Base-by-base conservation (phyloP, 2,329 filamentous ascomycete species). In the Myriosclerotinia scirpicola region DNA sequence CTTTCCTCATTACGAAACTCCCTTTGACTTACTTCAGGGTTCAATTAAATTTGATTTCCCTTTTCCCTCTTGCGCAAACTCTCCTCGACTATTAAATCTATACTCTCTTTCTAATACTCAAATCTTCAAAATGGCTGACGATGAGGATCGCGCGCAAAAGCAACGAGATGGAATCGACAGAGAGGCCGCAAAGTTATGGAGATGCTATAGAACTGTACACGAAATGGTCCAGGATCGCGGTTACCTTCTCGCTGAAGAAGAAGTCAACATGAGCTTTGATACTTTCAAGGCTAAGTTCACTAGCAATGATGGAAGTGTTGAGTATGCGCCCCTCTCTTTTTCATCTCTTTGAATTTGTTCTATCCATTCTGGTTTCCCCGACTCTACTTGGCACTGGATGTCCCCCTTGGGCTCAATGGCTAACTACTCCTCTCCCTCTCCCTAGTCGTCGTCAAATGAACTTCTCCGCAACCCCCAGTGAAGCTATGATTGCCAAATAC, bases 181-280 rank as follows among this genome's bases (percentile, higher is more conserved):
- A 68, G 80, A 82, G 71, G 71, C 77, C 36, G 84, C 86, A 71
- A 88, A 91, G 77, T 87, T 97, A 73, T 99, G 95, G 94, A 91
- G 94, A 79, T 92, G 93, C 74, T 96, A 92, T 87, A 88, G 88
- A 79, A 99, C 95, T 11, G 88, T 93, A 59, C 92, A 96, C 79
- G 92, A 99, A 84, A 96, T 99, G 94, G 90, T 95, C 73, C 84
- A 86, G 69, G 95, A 98, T 79, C 83, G 94, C 78, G 95, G 96
- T 75, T 99, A 99, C 81, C 90, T 96, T 76, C 85, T 99, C 53
- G 85, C 91, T 48, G 92, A 97, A 71, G 90, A 93, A 61, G 95
- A 99, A 82, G 86, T 96, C 78, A 89, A 89, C 77, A 91, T 98
- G 73, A 85, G 90, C 15, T 88, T 97, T 40, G 87, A 92, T n/a